phyloP scores from a whole-genome alignment of 306 rosid species.

The Lathyrus oleraceus region DNA sequence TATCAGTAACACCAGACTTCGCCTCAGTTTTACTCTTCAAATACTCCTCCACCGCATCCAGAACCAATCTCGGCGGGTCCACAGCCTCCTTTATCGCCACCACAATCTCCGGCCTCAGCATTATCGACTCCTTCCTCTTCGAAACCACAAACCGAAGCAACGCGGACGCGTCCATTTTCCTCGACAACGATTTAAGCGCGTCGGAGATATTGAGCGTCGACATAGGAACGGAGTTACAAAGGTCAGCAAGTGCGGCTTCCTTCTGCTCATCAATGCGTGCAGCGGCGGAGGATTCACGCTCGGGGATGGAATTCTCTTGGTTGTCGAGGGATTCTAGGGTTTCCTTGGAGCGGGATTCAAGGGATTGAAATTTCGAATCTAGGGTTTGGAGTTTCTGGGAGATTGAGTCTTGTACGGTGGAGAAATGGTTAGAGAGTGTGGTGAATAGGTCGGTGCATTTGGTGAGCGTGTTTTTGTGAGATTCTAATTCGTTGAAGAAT shows the following conservation, averaged over 20 bases:
- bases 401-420: constrained; percentile 54
- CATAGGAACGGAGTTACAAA: constrained; percentile 34
- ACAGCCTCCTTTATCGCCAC: constrained; percentile 67
- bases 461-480: constrained; percentile 50
- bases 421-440: constrained; percentile 52
- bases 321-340: constrained; percentile 51
- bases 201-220: constrained; percentile 41
- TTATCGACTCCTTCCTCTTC: constrained; percentile 69
- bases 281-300: constrained; percentile 59
- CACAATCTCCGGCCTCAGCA: constrained; percentile 59
- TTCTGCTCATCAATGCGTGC: constrained; percentile 54
- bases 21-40: constrained; percentile 44
- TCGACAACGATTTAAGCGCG: constrained; percentile 53
- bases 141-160: constrained; percentile 56
- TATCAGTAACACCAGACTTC: constrained; percentile 71
- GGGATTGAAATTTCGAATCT: constrained; percentile 54
- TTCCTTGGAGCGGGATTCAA: constrained; percentile 45
- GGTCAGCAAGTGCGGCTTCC: constrained; percentile 53
- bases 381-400: constrained; percentile 57
- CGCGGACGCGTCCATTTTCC: constrained; percentile 65
- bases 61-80: constrained; percentile 63
- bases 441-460: constrained; percentile 61
- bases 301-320: constrained; percentile 60
- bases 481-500: constrained; percentile 65
- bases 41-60: constrained; percentile 65